Base-by-base conservation (phyloP, 176 grass and related monocot genomes). In the Metroxylon sagu region DNA sequence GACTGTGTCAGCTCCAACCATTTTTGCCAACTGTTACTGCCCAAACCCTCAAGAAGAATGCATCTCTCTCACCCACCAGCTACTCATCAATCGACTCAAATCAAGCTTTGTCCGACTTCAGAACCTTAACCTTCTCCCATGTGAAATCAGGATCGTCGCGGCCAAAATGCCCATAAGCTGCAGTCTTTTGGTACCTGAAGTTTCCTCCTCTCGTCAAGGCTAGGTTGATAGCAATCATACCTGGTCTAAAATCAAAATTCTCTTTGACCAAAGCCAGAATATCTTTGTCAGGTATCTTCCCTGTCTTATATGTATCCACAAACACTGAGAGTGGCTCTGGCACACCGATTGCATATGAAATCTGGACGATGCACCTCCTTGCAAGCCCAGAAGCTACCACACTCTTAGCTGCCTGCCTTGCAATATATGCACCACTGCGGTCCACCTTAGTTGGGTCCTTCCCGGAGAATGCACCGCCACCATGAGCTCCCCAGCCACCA, bases 91-190 rank as follows among this genome's bases (percentile, higher is more conserved):
- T 1, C 31, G 8, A 35, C 31, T 35, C 31, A 2, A 21, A 25
- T 59, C 56, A 16, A 59, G 25, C 56, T 28, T 59, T 59, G 15
- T 14, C 23, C 19, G 8, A 2, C 49, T 66, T 66, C 15, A 66
- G 49, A 26, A 29, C 16, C 35, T 66, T 66, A 4, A 30, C 64
- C 16, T 66, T 66, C 64, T 66, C 64, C 64, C 64, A 66, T 14
- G 64, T 66, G 64, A 66, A 66, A 19, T 66, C 64, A 1, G 64
- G 15, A 50, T 66, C 64, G 25, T 66, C 64, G 16, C 64, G 64
- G 25, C 64, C 64, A 25, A 66, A 66, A 29, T 66, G 64, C 23
- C 64, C 64, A 27, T 66, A 66, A 14, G 64, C 64, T 3, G 64
- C 64, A 50, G 64, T 66, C 64, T 66, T 66, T 49, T 66, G 64